phyloP scores from a whole-genome alignment of 495 filamentous ascomycete genomes.

The Penicillium antarcticum region DNA sequence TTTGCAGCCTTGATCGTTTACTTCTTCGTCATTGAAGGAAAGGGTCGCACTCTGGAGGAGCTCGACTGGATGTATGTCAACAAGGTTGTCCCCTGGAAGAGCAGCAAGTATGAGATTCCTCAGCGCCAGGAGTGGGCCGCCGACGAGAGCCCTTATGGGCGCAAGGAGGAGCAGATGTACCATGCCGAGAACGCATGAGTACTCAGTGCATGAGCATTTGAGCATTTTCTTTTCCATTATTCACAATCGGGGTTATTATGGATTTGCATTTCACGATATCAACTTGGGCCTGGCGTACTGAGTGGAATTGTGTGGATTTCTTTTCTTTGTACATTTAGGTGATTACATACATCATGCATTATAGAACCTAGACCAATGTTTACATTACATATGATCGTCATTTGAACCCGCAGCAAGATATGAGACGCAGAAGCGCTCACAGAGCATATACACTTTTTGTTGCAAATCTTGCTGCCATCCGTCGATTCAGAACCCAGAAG shows the following conservation, averaged over 20 bases:
- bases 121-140: conserved; percentile 13
- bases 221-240: not conserved
- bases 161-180: conserved; percentile 20
- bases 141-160: conserved; percentile 11
- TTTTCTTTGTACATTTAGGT: conserved; percentile 4
- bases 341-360: conserved; percentile 25
- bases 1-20: conserved; percentile 58
- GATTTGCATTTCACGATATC: not conserved
- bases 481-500: not conserved
- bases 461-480: not conserved
- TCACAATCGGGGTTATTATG: conserved; percentile 1
- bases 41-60: conserved; percentile 64
- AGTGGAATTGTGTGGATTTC: not conserved
- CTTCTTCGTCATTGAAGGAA: conserved; percentile 69
- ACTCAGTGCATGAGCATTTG: not conserved
- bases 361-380: not conserved
- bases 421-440: no score
- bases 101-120: conserved; percentile 41
- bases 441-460: no score
- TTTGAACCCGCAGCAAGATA: no score
- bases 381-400: not conserved
- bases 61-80: conserved; percentile 78
- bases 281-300: conserved; percentile 11
- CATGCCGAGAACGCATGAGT: conserved; percentile 33
- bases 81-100: conserved; percentile 60